Conservation (phyloP, 176 grass and related monocot genomes). For the Zizania latifolia region DNA sequence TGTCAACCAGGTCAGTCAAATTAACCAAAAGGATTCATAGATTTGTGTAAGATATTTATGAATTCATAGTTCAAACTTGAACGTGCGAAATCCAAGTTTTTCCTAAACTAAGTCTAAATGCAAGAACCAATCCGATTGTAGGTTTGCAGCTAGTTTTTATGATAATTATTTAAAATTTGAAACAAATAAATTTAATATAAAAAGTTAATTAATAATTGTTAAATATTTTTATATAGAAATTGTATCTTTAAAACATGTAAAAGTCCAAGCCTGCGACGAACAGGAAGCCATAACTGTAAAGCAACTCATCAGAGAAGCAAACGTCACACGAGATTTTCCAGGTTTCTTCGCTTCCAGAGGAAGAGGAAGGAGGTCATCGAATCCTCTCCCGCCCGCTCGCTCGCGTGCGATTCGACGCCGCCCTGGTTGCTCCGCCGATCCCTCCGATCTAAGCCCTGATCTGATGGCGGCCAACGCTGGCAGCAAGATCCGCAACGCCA, state of each 20-base stretch:
- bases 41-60: neutral
- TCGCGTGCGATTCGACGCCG: neutral
- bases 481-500: slow-evolving; percentile 67
- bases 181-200: too few relatives aligned
- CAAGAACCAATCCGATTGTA: neutral
- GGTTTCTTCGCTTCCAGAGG: neutral
- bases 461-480: slow-evolving; percentile 43
- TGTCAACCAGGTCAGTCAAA: neutral
- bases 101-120: neutral
- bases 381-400: neutral
- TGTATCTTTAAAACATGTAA: too few relatives aligned
- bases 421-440: neutral
- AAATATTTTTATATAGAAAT: too few relatives aligned
- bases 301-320: neutral
- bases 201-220: too few relatives aligned
- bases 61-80: neutral
- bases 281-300: neutral
- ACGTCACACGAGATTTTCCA: neutral
- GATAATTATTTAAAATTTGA: too few relatives aligned
- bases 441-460: slow-evolving; percentile 4
- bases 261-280: too few relatives aligned
- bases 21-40: neutral
- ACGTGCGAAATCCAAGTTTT: neutral
- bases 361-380: neutral
- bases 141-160: too few relatives aligned